These are phyloP conservation scores for Parasarocladium wereldwijsianum DNA, from an alignment of 2,329 filamentous ascomycete genomes.

Conservation along the genomic window DNA sequence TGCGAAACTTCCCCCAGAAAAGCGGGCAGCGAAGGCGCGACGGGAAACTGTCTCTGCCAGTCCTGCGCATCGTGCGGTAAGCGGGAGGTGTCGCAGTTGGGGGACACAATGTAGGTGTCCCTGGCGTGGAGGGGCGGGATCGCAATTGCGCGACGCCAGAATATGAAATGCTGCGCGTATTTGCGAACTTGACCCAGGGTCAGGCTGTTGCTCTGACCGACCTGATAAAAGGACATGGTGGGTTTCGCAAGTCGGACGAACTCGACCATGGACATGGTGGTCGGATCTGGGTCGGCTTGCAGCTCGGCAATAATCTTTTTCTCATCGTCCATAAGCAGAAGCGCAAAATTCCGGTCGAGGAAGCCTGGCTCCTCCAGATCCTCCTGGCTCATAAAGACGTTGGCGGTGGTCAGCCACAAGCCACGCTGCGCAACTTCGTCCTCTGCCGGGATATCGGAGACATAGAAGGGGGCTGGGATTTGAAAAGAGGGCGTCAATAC, in stretches of 20 bases:
- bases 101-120: conserved; percentile 83
- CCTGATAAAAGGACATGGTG: conserved; percentile 53
- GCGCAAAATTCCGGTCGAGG: conserved; percentile 72
- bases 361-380: conserved; percentile 50
- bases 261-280: conserved; percentile 64
- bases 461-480: conserved; percentile 52
- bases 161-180: conserved; percentile 84
- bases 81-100: conserved; percentile 66
- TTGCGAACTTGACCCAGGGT: conserved; percentile 69
- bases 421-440: conserved; percentile 53
- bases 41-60: conserved; percentile 69
- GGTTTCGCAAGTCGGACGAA: conserved; percentile 64
- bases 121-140: conserved; percentile 82
- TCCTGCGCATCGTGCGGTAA: conserved; percentile 53
- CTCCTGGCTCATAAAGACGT: conserved; percentile 57
- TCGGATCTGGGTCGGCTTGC: conserved; percentile 60
- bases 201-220: conserved; percentile 56
- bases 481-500: conserved; percentile 43
- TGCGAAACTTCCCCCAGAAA: conserved; percentile 76
- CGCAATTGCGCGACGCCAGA: conserved; percentile 85
- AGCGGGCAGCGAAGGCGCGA: conserved; percentile 68
- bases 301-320: conserved; percentile 59
- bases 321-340: conserved; percentile 75
- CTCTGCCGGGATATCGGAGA: conserved; percentile 56
- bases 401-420: conserved; percentile 77